Evolutionary conservation across 2,329 filamentous ascomycete species (phyloP).

Genomic region (Ascocoryne sarcoides): DNA sequence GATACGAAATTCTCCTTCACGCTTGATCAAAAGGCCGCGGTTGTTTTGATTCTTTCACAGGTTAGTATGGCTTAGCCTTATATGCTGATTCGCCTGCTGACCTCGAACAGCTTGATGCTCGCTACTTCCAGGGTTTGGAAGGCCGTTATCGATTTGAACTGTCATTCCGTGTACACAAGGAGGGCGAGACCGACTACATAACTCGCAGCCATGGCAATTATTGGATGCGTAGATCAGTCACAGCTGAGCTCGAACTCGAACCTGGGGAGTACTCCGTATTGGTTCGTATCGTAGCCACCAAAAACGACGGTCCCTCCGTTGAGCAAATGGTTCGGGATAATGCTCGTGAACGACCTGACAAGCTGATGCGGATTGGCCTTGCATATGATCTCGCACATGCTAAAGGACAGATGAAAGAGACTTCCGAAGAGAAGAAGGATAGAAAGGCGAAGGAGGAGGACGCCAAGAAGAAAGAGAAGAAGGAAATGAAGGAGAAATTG

Average conservation of each 20-base stretch:
- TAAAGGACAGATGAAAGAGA: conserved; percentile 45
- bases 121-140: conserved; percentile 52
- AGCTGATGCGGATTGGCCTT: conserved; percentile 49
- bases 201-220: conserved; percentile 46
- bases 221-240: conserved; percentile 47
- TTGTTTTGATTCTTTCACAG: conserved; percentile 47
- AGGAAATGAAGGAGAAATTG: conserved; percentile 29
- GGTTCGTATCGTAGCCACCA: conserved; percentile 43
- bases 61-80: not conserved
- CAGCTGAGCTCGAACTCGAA: conserved; percentile 48
- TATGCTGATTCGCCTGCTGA: not conserved
- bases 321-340: conserved; percentile 34
- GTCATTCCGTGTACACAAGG: conserved; percentile 40
- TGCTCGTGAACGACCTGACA: conserved; percentile 36
- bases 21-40: conserved; percentile 43
- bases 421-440: conserved; percentile 36
- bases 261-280: conserved; percentile 49
- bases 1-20: conserved; percentile 51
- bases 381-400: conserved; percentile 53
- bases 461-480: conserved; percentile 32
- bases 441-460: conserved; percentile 38
- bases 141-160: conserved; percentile 47
- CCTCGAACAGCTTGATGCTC: conserved; percentile 41
- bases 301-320: conserved; percentile 35
- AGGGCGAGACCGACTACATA: conserved; percentile 48